A percentile compares a stretch with the other conserved stretches of the same genome.
These are phyloP conservation scores for Russula vinacea DNA, from an alignment of 768 basidiomycete genomes.

Conservation along the genomic window DNA sequence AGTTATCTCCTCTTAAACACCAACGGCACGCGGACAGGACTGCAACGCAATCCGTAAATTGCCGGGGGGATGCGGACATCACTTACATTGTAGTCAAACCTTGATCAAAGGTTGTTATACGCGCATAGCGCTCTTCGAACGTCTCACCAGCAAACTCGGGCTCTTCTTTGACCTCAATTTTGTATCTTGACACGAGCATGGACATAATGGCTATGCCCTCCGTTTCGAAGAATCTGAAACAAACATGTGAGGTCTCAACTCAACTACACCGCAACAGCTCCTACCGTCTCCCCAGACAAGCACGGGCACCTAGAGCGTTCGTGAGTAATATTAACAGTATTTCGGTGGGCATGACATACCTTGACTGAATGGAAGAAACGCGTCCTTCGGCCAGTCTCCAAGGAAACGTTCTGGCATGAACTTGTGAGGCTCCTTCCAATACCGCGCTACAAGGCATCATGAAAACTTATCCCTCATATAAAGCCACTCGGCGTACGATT, in stretches of 20 bases:
- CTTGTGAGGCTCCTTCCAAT: constrained; percentile 51
- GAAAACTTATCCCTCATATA: background rate
- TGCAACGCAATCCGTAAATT: background rate
- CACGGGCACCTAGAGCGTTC: constrained; percentile 21
- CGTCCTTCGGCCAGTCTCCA: constrained; percentile 36
- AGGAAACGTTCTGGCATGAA: constrained; percentile 44
- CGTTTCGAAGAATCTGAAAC: constrained; percentile 47
- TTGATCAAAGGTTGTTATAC: background rate
- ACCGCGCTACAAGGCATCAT: constrained; percentile 42
- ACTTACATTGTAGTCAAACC: constrained; percentile 21
- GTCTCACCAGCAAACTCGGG: constrained; percentile 45
- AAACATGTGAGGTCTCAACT: background rate
- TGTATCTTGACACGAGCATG: constrained; percentile 45
- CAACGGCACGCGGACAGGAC: constrained; percentile 3
- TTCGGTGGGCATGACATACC: constrained; percentile 16
- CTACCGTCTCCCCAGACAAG: constrained; percentile 31
- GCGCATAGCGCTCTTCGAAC: constrained; percentile 42
- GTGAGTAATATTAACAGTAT: background rate
- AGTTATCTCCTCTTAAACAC: constrained; percentile 4
- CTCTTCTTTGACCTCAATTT: constrained; percentile 49
- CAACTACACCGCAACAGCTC: background rate
- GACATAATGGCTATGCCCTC: constrained; percentile 48
- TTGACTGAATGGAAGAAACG: constrained; percentile 37
- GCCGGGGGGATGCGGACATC: background rate
- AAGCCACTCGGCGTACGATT: constrained; percentile 41